Base-by-base conservation (phyloP, 2,329 filamentous ascomycete genomes). In the Lecanicillium sp. region DNA sequence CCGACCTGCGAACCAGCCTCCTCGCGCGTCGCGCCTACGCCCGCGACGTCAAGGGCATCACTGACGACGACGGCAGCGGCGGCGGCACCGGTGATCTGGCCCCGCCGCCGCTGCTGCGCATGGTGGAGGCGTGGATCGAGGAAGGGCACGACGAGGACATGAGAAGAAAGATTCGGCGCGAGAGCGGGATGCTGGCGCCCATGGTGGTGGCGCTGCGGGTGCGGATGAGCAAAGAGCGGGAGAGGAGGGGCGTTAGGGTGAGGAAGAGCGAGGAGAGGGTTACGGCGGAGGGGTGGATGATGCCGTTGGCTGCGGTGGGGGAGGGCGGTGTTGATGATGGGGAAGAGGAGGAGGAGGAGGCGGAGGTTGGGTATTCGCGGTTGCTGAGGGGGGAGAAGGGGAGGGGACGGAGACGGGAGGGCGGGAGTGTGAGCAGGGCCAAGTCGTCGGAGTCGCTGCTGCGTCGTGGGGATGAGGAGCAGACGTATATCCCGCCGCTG, bases 1-100 rank as follows among this genome's bases (percentile, higher is more conserved):
- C 63, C 5, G 74, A 77, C 54, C 55, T 81, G 26, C 60, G 70
- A 23, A 68, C 72, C 3, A 61, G 65, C 33, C 55, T 78, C 46
- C 23, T 69, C 9, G 67, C 68, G 26, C 67, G 75, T 27, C 53
- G 54, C 19, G 37, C 49, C 7, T 26, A 44, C 21, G 26, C 24
- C 10, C 10, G 14, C 3, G 20, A 33, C 14, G 14, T 26, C 10
- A 12, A 14, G 17, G 19, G 27, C 19, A 15, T 12, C n/a, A n/a
- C n/a, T n/a, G 20, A 33, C 14, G 14, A 17, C 10, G 14, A 14
- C n/a, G 19, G 27, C 19, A 15, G n/a, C 19, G 23, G 9, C 2
- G 19, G 6, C 17, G 26, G n/a, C 9, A 20, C 20, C n/a, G 30
- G 11, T 11, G 27, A 10, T 6, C 11, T 24, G 44, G 2, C 3